Percentiles rank a stretch among this genome's conserved stretches.
phyloP scores from a whole-genome alignment of 179 eudicot genomes.

The Dionaea muscipula region DNA sequence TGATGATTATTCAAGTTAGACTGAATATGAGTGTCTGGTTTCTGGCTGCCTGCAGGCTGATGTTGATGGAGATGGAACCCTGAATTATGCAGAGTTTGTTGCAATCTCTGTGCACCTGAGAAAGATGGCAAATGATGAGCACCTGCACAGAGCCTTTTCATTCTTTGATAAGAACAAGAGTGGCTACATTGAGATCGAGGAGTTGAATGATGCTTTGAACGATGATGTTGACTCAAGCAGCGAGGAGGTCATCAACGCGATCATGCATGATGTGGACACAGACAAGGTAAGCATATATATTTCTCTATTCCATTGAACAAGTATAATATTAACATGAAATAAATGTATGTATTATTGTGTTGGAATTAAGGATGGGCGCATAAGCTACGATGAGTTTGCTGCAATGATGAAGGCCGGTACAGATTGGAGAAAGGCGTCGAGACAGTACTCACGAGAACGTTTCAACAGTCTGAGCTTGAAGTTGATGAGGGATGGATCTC shows the following conservation, averaged over 20 bases:
- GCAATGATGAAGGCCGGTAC: constrained; percentile 16
- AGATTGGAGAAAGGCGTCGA: constrained; percentile 15
- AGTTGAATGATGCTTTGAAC: constrained; percentile 19
- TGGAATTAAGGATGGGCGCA: constrained; percentile 13
- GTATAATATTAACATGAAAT: too few species aligned
- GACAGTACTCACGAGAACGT: constrained; percentile 15
- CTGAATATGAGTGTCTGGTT: too few species aligned
- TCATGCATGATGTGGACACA: constrained; percentile 26
- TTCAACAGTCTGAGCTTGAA: constrained; percentile 14
- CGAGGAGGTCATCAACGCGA: constrained; percentile 21
- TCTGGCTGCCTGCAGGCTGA: constrained; percentile 18
- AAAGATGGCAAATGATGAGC: constrained; percentile 21
- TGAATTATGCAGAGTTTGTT: constrained; percentile 24
- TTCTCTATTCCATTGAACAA: too few species aligned
- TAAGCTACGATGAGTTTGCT: constrained; percentile 14
- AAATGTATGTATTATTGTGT: too few species aligned
- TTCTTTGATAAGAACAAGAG: constrained; percentile 20
- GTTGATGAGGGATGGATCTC: constrained; percentile 13
- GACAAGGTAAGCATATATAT: constrained; percentile 14
- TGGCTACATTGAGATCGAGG: constrained; percentile 26
- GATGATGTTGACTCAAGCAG: constrained; percentile 20
- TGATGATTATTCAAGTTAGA: too few species aligned
- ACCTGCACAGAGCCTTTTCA: constrained; percentile 20
- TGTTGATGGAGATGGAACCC: constrained; percentile 23
- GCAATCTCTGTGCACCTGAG: constrained; percentile 23